Conservation (phyloP, 257 asterid species). For the Dorcoceras hygrometricum region DNA sequence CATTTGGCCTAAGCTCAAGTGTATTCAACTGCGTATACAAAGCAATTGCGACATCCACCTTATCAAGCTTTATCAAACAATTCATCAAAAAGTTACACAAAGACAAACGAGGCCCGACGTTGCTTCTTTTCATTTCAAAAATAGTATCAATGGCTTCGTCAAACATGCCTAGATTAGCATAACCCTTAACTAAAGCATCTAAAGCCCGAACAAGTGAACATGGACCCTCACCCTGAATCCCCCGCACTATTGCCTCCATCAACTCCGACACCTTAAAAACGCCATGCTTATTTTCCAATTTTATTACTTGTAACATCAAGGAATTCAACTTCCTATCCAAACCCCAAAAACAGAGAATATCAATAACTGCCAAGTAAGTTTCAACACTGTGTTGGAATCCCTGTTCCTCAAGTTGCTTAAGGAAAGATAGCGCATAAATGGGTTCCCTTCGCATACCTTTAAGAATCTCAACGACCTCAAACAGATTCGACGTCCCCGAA, state of each 20-base stretch:
- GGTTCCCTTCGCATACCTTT: slow-evolving; percentile 49
- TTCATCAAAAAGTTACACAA: slow-evolving; percentile 68
- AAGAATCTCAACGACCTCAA: slow-evolving; percentile 55
- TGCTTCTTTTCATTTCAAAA: slow-evolving; percentile 38
- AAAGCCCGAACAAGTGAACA: slow-evolving; percentile 47
- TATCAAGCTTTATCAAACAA: slow-evolving; percentile 51
- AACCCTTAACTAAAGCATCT: slow-evolving; percentile 54
- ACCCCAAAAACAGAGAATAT: slow-evolving; percentile 60
- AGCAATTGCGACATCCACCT: slow-evolving; percentile 46
- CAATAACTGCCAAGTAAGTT: slow-evolving; percentile 56
- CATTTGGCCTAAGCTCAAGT: slow-evolving; percentile 57
- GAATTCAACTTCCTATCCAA: slow-evolving; percentile 44
- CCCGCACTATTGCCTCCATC: slow-evolving; percentile 61
- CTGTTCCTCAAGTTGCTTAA: slow-evolving; percentile 37
- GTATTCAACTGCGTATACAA: slow-evolving; percentile 49
- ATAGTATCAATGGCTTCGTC: slow-evolving; percentile 59
- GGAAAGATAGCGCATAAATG: slow-evolving; percentile 42
- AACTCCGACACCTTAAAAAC: slow-evolving; percentile 54
- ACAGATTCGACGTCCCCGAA: slow-evolving; percentile 30
- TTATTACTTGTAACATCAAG: slow-evolving; percentile 51
- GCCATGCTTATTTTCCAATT: slow-evolving; percentile 30
- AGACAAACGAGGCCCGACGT: slow-evolving; percentile 46
- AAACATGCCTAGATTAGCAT: slow-evolving; percentile 56
- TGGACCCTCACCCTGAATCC: slow-evolving; percentile 38
- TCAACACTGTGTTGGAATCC: slow-evolving; percentile 54